Base-by-base conservation (phyloP, 23 red algal genomes). In the Gracilaria caudata region DNA sequence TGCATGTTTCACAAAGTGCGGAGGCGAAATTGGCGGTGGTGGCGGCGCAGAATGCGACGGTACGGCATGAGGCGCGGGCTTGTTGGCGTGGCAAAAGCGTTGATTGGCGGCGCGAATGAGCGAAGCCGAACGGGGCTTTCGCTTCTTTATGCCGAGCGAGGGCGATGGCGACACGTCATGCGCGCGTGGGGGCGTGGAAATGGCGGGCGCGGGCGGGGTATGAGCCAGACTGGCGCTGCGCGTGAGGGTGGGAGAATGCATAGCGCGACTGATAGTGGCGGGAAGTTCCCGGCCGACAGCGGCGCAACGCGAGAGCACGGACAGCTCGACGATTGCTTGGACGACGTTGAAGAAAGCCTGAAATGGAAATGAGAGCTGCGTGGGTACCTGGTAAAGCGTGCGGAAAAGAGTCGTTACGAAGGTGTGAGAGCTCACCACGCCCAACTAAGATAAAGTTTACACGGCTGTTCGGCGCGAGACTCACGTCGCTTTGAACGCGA, bases 61-160 rank as follows among this genome's bases (percentile, higher is more conserved):
- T 2, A 75, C 19, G 19, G 70, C 29, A 34, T 28, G 39, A 9
- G 70, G 10, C 0, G 70, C 19, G 70, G 70, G 13, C 24, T 75
- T 75, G 29, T 2, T 26, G 0, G 70, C 17, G 70, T 32, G 16
- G 14, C 39, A 49, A 24, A 71, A 38, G 38, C 87, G 75, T 7
- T 74, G 65, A 73, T 91, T 91, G 41, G 87, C 87, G 43, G 78
- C 87, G 29, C 38, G 32, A 58, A 91, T 68, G 30, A 91, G 46
- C 16, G 87, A 68, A 14, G 44, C 32, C 0, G 75, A 55, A 51
- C 87, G 87, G 19, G 76, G 76, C 44, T 91, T 91, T 19, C 87
- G 87, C 65, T 91, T 91, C 40, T 82, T 91, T 23, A 91, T 82
- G 49, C 24, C 78, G 64, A 82, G 61, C 19, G 61, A 81, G 17